Evolutionary conservation across 495 filamentous ascomycete species (phyloP).

Genomic region (Xanthoparmelia taractica): DNA sequence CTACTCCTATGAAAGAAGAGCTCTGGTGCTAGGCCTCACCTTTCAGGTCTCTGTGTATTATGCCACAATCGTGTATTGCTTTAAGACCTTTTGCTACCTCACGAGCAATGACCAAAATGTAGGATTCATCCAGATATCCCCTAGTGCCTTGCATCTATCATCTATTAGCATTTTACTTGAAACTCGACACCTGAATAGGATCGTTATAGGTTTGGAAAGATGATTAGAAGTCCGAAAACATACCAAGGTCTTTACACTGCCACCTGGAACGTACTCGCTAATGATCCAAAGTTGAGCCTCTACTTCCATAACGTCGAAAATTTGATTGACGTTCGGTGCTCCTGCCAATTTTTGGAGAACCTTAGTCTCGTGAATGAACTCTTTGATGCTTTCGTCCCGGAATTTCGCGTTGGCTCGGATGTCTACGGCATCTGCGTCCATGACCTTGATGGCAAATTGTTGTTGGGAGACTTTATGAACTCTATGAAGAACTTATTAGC

Average conservation of each 20-base stretch:
- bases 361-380: conserved; percentile 82
- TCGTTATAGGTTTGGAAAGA: background rate
- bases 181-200: background rate
- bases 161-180: background rate
- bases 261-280: conserved; percentile 90
- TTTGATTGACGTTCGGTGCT: conserved; percentile 83
- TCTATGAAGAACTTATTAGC: conserved; percentile 14
- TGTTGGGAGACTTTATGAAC: conserved; percentile 35
- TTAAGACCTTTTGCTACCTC: conserved; percentile 78
- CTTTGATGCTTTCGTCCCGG: conserved; percentile 72
- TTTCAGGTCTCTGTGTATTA: conserved; percentile 96
- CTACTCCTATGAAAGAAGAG: background rate
- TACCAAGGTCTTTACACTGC: conserved; percentile 86
- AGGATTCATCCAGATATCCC: conserved; percentile 73
- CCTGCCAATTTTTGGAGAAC: conserved; percentile 77
- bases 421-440: conserved; percentile 88
- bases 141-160: conserved; percentile 52
- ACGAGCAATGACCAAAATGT: conserved; percentile 79
- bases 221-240: conserved; percentile 22
- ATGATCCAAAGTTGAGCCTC: conserved; percentile 91
- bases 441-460: conserved; percentile 85
- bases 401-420: conserved; percentile 57
- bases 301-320: conserved; percentile 79
- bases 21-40: conserved; percentile 38
- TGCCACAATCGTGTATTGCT: conserved; percentile 82